Base-by-base conservation (phyloP, 768 basidiomycete genomes). In the Suillus subalutaceus region DNA sequence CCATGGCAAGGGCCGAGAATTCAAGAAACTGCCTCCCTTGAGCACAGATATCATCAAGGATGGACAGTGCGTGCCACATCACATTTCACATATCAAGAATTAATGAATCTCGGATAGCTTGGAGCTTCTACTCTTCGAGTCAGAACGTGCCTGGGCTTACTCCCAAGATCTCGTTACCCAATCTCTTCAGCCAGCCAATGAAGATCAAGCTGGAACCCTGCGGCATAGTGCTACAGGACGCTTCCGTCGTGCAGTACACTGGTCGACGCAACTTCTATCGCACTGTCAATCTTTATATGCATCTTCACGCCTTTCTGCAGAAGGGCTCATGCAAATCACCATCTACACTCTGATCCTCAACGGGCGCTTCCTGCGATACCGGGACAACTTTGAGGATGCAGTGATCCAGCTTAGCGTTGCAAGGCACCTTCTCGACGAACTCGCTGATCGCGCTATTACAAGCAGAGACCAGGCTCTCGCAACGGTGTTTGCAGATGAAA, bases 61-160 rank as follows among this genome's bases (percentile, higher is more conserved):
- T 69, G 92, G 90, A 79, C 91, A 96, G 96, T 97, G 74, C 77
- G 90, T 80, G 12, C n/a, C 60, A 37, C 20, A 40, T 30, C 30
- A 43, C 30, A 13, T 20, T 43, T 23, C 26, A 12, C 41, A 43
- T 6, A 60, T 30, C 10, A 23, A 20, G 18, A 30, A 20, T 58
- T 44, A 55, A 57, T 63, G 56, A 53, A 59, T 32, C 46, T 37
- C 15, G 53, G 63, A 35, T 63, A 94, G 93, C 71, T 84, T 96
- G 6, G 90, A 96, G 71, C 84, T 97, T 13, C 79, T 96, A 56
- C 83, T 98, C 10, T 90, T 96, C 72, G 94, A 97, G 75, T 87
- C 94, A 10, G 97, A 99, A 75, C 88, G 97, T 53, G 93, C 94
- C 38, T 95, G 95, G 89, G 89, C 93, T 1, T 88, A 95, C 77